phyloP scores from a whole-genome alignment of 768 basidiomycete species.

The Porphyrellus cyaneotinctus region DNA sequence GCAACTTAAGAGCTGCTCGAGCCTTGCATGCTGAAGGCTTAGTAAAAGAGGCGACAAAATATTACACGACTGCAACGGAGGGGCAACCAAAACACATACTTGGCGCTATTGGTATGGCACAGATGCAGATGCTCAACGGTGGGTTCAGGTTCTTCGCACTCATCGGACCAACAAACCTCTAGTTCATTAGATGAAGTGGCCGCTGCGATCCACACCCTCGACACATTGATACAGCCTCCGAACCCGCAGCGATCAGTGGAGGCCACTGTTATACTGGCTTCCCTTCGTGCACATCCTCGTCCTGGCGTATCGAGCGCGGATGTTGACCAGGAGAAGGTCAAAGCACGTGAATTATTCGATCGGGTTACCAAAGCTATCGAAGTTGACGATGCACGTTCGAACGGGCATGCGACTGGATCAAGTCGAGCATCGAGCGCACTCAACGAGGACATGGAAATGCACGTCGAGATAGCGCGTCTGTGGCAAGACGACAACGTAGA shows the following conservation, averaged over 20 bases:
- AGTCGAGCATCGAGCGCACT: constrained; percentile 49
- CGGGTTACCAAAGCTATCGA: constrained; percentile 65
- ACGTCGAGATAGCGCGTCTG: constrained; percentile 83
- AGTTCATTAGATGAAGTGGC: constrained; percentile 65
- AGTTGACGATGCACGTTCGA: constrained; percentile 49
- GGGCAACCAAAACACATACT: constrained; percentile 71
- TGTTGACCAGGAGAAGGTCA: constrained; percentile 56
- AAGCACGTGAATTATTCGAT: constrained; percentile 81
- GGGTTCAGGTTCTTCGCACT: constrained; percentile 7
- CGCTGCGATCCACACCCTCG: constrained; percentile 81
- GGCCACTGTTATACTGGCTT: constrained; percentile 85
- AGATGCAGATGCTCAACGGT: constrained; percentile 85
- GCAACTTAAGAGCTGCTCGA: constrained; percentile 79
- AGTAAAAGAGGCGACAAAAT: constrained; percentile 58
- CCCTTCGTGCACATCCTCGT: constrained; percentile 81
- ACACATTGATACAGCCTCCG: constrained; percentile 66
- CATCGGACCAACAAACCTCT: background rate
- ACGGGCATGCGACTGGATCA: constrained; percentile 33
- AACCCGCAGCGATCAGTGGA: constrained; percentile 68
- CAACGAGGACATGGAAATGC: constrained; percentile 79
- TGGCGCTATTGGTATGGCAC: constrained; percentile 81
- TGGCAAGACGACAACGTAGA: constrained; percentile 83
- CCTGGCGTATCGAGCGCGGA: constrained; percentile 77
- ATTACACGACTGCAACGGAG: constrained; percentile 64
- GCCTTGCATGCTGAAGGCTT: constrained; percentile 72